Evolutionary conservation across 805 yeast genomes (phyloP).

Genomic region (Wickerhamomyces xylosicus): DNA sequence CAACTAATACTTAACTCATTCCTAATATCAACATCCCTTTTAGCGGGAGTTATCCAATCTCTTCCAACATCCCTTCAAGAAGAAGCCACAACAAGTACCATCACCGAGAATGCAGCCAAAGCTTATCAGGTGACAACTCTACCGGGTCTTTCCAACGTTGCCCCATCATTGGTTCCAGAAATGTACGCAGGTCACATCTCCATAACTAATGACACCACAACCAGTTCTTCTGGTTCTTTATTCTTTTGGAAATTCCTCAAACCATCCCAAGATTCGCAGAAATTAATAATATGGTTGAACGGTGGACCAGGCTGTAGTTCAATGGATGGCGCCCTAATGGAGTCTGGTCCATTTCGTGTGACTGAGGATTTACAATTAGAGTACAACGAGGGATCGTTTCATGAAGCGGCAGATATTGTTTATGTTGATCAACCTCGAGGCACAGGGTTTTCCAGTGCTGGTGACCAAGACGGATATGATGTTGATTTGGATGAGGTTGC

Average conservation of each 20-base stretch:
- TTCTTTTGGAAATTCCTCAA: slow-evolving; percentile 21
- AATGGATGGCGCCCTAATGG: slow-evolving; percentile 94
- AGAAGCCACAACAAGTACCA: too few species aligned
- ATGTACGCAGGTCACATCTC: slow-evolving; percentile 35
- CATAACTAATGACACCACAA: slow-evolving; percentile 11
- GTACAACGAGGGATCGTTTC: slow-evolving; percentile 75
- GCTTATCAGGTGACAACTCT: slow-evolving; percentile 10
- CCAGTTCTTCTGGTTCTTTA: slow-evolving; percentile 3
- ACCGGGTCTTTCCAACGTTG: slow-evolving; percentile 13
- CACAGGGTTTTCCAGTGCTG: slow-evolving; percentile 68
- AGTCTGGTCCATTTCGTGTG: slow-evolving; percentile 80
- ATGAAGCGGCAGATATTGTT: slow-evolving; percentile 62
- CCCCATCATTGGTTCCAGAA: slow-evolving; percentile 20
- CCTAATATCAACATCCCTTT: too few species aligned
- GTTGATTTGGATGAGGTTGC: slow-evolving; percentile 48
- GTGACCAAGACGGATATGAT: slow-evolving; percentile 36
- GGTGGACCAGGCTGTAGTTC: slow-evolving; percentile 99
- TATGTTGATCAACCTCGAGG: slow-evolving; percentile 94
- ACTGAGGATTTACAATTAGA: slow-evolving; percentile 31
- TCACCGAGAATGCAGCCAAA: too few species aligned
- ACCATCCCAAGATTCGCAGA: slow-evolving; percentile 18
- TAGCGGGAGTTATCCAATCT: too few species aligned
- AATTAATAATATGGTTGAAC: slow-evolving; percentile 77
- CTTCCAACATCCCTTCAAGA: too few species aligned
- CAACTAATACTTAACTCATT: too few species aligned